Evolutionary conservation across 2,329 filamentous ascomycete species (phyloP).

Genomic region (Penicillium psychrosexuale): DNA sequence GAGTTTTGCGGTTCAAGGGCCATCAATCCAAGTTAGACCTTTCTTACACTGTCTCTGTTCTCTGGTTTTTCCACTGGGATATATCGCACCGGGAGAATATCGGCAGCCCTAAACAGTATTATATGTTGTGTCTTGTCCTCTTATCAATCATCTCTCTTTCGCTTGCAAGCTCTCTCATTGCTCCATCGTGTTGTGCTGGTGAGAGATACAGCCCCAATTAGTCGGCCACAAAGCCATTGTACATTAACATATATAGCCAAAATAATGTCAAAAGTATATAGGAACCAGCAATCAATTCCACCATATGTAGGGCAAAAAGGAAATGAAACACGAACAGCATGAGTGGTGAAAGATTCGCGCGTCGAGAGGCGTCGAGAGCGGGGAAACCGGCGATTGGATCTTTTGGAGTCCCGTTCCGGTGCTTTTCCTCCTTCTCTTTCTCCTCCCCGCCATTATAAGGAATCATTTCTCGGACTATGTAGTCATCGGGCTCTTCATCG

Average conservation of each 20-base stretch:
- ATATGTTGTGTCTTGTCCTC: neutral
- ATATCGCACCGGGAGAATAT: neutral
- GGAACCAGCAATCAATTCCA: neutral
- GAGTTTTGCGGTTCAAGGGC: neutral
- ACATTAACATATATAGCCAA: neutral
- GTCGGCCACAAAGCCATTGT: neutral
- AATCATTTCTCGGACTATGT: slow-evolving; percentile 39
- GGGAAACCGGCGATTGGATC: slow-evolving; percentile 32
- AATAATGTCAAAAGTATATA: neutral
- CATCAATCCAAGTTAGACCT: neutral
- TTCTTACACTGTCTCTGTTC: neutral
- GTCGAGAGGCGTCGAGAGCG: slow-evolving; percentile 29
- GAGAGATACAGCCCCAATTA: neutral
- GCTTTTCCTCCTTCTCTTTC: slow-evolving; percentile 33
- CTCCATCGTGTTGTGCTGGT: neutral
- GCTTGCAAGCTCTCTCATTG: neutral
- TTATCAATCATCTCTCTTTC: neutral
- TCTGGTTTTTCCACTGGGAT: neutral
- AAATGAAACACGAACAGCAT: slow-evolving; percentile 2
- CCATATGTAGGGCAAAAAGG: neutral
- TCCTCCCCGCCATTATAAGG: slow-evolving; percentile 32
- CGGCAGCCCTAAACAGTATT: neutral
- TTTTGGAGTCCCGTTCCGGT: slow-evolving; percentile 33
- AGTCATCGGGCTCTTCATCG: slow-evolving; percentile 35
- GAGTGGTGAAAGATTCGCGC: slow-evolving; percentile 16